Evolutionary conservation across 2,329 filamentous ascomycete genomes (phyloP), one percentile per base, ranked within the genome.

Genomic region (Colletotrichum lindemuthianum): DNA sequence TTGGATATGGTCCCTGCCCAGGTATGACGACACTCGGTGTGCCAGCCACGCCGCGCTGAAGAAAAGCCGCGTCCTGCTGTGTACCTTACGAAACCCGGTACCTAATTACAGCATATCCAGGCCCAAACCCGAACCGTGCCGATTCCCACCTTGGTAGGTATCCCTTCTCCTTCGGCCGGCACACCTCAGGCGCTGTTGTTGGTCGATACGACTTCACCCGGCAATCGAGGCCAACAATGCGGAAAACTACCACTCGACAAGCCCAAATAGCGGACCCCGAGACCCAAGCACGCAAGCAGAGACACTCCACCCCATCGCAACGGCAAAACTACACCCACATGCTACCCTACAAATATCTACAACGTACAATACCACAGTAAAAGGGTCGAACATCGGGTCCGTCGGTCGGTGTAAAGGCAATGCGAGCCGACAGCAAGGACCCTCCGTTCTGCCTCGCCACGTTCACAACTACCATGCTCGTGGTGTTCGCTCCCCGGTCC

Each of bases 351-450:
- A 50, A 44, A 13, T 50, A 56, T 8, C 56, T 54, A 56, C 49
- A 39, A 54, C 36, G 44, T 36, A 15, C 44, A 57, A 34, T 11
- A 47, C 44, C 33, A 34, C 1, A 13, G 24, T 43, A 33, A 54
- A 16, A 36, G 33, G 24, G 16, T 12, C 37, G 24, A 54, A 15
- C 16, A 47, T 50, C 49, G 49, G 33, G 37, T n/a, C 13, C 16
- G 51, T 65, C 45, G 51, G 51, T 65, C 45, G 51, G 50, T 51
- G 34, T 50, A 50, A 54, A 60, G 57, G 39, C 39, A 36, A 50
- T 2, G 45, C 61, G 61, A 65, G 40, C 61, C 57, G 61, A 60
- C 24, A 24, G 24, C 24, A 24, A 4, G n/a, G 55, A 61, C 50
- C 60, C 57, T 44, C 49, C 44, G 41, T 36, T 13, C 49, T 41